phyloP scores from a whole-genome alignment of 192 early-diverging fungal genomes.

The Entrophospora sp. region DNA sequence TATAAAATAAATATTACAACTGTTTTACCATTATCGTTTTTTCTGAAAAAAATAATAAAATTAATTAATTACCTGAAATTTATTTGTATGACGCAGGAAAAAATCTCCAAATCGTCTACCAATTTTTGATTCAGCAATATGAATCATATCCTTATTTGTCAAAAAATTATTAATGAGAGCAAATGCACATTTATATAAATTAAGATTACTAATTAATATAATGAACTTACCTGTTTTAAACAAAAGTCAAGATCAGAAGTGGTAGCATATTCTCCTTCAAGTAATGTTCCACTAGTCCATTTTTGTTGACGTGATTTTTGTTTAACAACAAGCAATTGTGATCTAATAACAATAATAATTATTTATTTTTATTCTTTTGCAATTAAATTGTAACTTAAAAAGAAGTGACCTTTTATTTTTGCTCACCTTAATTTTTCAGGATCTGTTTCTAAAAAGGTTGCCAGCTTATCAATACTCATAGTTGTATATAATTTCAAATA shows the following conservation, averaged over 20 bases:
- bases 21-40: no score
- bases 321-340: slow-evolving; percentile 87
- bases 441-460: slow-evolving; percentile 79
- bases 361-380: no score
- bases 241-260: slow-evolving; percentile 90
- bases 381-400: no score
- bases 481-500: slow-evolving; percentile 96
- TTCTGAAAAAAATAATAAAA: not conserved
- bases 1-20: no score
- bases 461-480: slow-evolving; percentile 80
- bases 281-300: slow-evolving; percentile 69
- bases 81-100: slow-evolving; percentile 92
- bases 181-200: no score
- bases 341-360: slow-evolving; percentile 26
- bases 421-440: slow-evolving; percentile 55
- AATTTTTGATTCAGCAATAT: slow-evolving; percentile 90
- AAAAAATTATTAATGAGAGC: not conserved
- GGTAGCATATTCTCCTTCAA: slow-evolving; percentile 73
- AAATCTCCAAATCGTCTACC: slow-evolving; percentile 89
- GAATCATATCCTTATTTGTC: slow-evolving; percentile 67
- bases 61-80: slow-evolving; percentile 58
- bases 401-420: no score
- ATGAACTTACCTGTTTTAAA: slow-evolving; percentile 72
- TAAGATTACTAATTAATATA: no score
- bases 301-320: slow-evolving; percentile 87